Percentiles rank a stretch among this genome's conserved stretches.
These are phyloP conservation scores for Sphagnum contortum DNA, from an alignment of 225 moss, liverwort and hornwort species.

Conservation along the genomic window DNA sequence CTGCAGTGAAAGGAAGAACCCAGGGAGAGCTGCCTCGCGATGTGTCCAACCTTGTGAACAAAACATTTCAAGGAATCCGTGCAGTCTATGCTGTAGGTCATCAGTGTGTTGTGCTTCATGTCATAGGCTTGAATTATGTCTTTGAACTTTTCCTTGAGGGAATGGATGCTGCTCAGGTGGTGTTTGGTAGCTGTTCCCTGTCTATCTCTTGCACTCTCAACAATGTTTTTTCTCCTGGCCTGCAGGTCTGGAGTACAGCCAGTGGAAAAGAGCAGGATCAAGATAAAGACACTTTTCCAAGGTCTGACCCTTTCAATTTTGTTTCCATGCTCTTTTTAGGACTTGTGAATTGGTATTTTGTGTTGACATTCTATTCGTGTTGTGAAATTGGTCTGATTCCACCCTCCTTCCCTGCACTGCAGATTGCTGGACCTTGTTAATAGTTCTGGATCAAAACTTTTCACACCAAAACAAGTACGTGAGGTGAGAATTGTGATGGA, in stretches of 20 bases:
- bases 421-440: conserved; percentile 89
- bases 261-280: conserved; percentile 97
- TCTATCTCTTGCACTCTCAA: too few relatives aligned
- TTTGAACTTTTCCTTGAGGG: not conserved
- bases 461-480: conserved; percentile 79
- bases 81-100: conserved; percentile 93
- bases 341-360: too few relatives aligned
- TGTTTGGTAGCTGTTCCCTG: too few relatives aligned
- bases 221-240: too few relatives aligned
- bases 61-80: conserved; percentile 92
- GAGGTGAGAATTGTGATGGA: conserved; percentile 47
- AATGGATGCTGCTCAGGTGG: too few relatives aligned
- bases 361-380: not conserved
- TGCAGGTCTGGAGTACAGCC: conserved; percentile 97
- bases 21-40: conserved; percentile 54
- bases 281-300: conserved; percentile 91
- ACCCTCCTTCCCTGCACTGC: conserved; percentile 7
- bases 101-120: not conserved
- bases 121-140: not conserved
- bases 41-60: conserved; percentile 58
- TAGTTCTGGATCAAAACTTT: conserved; percentile 73
- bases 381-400: not conserved
- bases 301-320: conserved; percentile 24
- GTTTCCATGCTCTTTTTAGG: too few relatives aligned
- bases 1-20: conserved; percentile 24